Conservation (phyloP, 352 stramenopile genomes). For the Thraustochytrium striatum region DNA sequence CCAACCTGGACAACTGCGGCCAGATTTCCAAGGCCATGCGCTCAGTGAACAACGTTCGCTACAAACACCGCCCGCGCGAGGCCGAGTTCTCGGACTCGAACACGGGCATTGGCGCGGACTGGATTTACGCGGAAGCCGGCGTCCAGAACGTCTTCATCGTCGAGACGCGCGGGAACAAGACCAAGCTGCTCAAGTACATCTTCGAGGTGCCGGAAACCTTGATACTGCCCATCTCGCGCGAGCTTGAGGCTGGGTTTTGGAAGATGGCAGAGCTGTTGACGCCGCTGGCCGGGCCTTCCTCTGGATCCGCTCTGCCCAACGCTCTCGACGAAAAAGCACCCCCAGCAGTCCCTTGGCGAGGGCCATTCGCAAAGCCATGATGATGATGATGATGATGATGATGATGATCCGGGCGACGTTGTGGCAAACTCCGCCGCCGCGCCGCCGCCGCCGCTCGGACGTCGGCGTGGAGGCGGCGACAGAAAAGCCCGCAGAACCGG, state of each 20-base stretch:
- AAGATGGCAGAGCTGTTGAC: slow-evolving; percentile 38
- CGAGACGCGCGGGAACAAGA: slow-evolving; percentile 47
- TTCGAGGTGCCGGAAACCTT: slow-evolving; percentile 41
- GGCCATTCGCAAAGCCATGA: too few relatives aligned
- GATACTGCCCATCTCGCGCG: slow-evolving; percentile 47
- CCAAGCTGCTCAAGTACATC: slow-evolving; percentile 46
- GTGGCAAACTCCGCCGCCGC: too few relatives aligned
- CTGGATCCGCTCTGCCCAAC: too few relatives aligned
- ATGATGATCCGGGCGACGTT: slow-evolving; percentile 2
- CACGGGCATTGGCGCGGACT: slow-evolving; percentile 45
- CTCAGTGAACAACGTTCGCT: slow-evolving; percentile 21
- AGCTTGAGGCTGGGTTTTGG: slow-evolving; percentile 41
- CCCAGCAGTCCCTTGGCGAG: too few relatives aligned
- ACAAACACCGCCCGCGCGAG: slow-evolving; percentile 35
- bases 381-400: not conserved
- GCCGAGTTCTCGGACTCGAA: slow-evolving; percentile 45
- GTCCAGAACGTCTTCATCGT: slow-evolving; percentile 47
- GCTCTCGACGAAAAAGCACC: too few relatives aligned
- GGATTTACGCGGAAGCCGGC: slow-evolving; percentile 36
- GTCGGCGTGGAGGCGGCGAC: too few relatives aligned
- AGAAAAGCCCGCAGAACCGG: too few relatives aligned
- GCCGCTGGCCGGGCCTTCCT: not conserved
- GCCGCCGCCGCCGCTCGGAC: too few relatives aligned
- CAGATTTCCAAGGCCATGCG: slow-evolving; percentile 39
- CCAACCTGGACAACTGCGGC: slow-evolving; percentile 31